Evolutionary conservation across 495 filamentous ascomycete species (phyloP).

Genomic region (Cladorrhinum samala): DNA sequence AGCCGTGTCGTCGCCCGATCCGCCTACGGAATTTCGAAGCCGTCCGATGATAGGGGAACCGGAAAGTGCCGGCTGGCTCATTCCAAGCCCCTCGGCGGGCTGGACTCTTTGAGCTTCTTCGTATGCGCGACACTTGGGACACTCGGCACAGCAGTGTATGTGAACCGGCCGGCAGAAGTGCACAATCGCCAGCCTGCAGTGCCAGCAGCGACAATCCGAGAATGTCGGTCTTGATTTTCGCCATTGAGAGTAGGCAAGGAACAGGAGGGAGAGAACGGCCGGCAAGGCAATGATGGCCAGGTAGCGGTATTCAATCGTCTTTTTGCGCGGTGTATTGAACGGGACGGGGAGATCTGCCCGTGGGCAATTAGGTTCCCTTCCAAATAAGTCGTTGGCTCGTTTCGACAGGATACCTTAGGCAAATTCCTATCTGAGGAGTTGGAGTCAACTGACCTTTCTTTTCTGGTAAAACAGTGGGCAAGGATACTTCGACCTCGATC

Average conservation of each 20-base stretch:
- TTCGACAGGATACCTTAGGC: too few species aligned
- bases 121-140: too few species aligned
- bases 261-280: background rate
- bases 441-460: background rate
- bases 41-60: too few species aligned
- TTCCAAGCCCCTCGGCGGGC: too few species aligned
- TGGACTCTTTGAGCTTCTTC: too few species aligned
- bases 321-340: background rate
- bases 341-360: background rate
- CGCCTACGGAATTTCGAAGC: too few species aligned
- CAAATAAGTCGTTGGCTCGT: too few species aligned
- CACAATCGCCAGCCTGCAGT: background rate
- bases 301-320: slow-evolving; percentile 1
- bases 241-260: background rate
- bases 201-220: background rate
- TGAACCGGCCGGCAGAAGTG: background rate
- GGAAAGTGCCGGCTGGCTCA: too few species aligned
- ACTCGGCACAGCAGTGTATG: background rate
- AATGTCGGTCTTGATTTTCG: background rate
- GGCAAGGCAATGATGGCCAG: background rate
- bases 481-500: background rate
- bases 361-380: too few species aligned
- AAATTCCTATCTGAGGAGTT: too few species aligned
- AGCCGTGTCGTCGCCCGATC: too few species aligned
- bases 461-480: background rate